Evolutionary conservation across 2,329 filamentous ascomycete genomes (phyloP).

Genomic region (Coniochaeta hoffmannii): DNA sequence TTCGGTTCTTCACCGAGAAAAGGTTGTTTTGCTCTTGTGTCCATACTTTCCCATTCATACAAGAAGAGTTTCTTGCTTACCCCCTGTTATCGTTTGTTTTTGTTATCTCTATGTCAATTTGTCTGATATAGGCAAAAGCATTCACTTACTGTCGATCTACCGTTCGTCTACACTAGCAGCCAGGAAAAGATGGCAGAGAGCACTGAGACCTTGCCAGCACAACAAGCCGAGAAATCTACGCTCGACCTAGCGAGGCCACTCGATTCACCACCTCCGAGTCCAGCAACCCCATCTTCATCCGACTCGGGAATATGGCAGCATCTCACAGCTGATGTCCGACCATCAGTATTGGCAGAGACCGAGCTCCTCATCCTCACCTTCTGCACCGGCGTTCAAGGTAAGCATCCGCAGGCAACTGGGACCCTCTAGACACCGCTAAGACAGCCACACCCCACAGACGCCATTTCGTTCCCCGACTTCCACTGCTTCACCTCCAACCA

Average conservation of each 20-base stretch:
- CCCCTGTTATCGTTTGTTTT: not conserved
- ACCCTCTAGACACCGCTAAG: not conserved
- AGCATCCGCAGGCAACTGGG: conserved; percentile 3
- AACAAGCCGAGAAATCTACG: not conserved
- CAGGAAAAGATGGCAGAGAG: not conserved
- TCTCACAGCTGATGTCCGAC: conserved; percentile 24
- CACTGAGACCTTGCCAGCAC: not conserved
- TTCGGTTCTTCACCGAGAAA: not conserved
- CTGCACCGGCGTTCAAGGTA: conserved; percentile 43
- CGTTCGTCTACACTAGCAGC: not conserved
- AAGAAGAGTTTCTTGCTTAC: not conserved
- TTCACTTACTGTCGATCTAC: not conserved
- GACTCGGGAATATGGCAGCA: conserved; percentile 15
- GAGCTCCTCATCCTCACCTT: conserved; percentile 40
- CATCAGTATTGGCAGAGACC: conserved; percentile 33
- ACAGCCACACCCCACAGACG: conserved; percentile 29
- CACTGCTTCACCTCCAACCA: conserved; percentile 58
- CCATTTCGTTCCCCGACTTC: conserved; percentile 53
- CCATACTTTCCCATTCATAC: not conserved
- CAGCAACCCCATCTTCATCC: no score
- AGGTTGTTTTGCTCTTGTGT: not conserved
- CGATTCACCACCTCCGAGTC: not conserved
- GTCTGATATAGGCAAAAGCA: not conserved
- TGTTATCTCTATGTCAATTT: not conserved
- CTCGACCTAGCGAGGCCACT: not conserved